These are phyloP conservation scores for Cyclocybe cylindracea DNA, from an alignment of 768 basidiomycete species.

Conservation along the genomic window DNA sequence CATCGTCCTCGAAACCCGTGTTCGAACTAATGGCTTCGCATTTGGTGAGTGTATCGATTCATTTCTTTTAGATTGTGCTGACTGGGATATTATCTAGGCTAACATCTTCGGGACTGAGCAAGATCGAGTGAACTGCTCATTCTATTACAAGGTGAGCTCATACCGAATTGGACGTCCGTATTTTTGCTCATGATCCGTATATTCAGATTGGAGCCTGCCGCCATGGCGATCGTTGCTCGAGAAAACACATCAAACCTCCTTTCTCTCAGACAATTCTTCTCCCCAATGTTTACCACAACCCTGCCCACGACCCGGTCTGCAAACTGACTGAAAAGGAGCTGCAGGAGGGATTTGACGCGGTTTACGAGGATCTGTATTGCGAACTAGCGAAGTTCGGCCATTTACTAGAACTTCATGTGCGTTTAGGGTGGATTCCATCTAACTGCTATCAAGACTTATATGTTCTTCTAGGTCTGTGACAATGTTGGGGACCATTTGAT, in stretches of 20 bases:
- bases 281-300: conserved; percentile 98
- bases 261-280: conserved; percentile 97
- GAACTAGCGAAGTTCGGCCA: conserved; percentile 95
- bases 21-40: conserved; percentile 64
- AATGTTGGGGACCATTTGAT: conserved; percentile 99
- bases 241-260: conserved; percentile 97
- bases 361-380: conserved; percentile 95
- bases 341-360: conserved; percentile 89
- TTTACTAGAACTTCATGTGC: conserved; percentile 90
- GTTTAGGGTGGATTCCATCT: conserved; percentile 24
- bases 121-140: conserved; percentile 97
- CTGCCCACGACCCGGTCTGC: conserved; percentile 89
- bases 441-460: conserved; percentile 1
- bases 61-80: not conserved
- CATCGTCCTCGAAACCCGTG: not conserved
- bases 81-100: conserved; percentile 48
- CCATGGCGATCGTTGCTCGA: conserved; percentile 96
- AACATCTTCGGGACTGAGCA: conserved; percentile 96
- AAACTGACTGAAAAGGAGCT: conserved; percentile 85
- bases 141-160: conserved; percentile 87
- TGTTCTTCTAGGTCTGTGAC: conserved; percentile 76
- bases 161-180: conserved; percentile 1
- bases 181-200: conserved; percentile 10
- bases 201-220: conserved; percentile 94
- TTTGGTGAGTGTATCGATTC: conserved; percentile 50